These are phyloP conservation scores for Teunomyces barrocoloradensis DNA, from an alignment of 805 yeast genomes.

Conservation along the genomic window DNA sequence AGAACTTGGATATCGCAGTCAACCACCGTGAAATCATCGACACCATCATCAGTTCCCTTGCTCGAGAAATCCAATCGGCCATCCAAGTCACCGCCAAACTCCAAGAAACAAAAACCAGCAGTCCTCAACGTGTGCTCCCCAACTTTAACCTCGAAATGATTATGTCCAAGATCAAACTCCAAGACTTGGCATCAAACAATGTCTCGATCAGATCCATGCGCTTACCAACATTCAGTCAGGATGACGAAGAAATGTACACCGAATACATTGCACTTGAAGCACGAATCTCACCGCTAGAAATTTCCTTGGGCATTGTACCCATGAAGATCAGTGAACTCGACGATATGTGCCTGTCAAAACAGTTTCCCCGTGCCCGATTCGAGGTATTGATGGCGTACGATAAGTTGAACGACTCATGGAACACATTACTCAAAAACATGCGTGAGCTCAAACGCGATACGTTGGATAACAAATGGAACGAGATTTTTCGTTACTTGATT, in stretches of 20 bases:
- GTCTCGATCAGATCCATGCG: slow-evolving; percentile 17
- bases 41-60: slow-evolving; percentile 21
- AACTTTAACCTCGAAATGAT: slow-evolving; percentile 18
- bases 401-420: slow-evolving; percentile 30
- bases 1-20: slow-evolving; percentile 26
- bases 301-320: slow-evolving; percentile 52
- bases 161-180: slow-evolving; percentile 22
- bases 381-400: slow-evolving; percentile 7
- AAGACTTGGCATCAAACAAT: slow-evolving; percentile 13
- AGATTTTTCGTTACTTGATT: slow-evolving; percentile 48
- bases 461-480: slow-evolving; percentile 56
- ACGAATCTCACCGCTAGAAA: slow-evolving; percentile 49
- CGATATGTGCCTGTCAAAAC: slow-evolving; percentile 17
- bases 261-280: slow-evolving; percentile 36
- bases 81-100: slow-evolving; percentile 13
- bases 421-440: slow-evolving; percentile 40
- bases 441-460: slow-evolving; percentile 42
- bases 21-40: slow-evolving; percentile 27
- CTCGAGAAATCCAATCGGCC: slow-evolving; percentile 26
- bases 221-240: slow-evolving; percentile 30
- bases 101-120: slow-evolving; percentile 16
- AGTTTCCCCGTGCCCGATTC: slow-evolving; percentile 6
- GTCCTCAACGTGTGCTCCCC: slow-evolving; percentile 15
- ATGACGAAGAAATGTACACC: slow-evolving; percentile 35
- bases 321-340: slow-evolving; percentile 45